These are phyloP conservation scores for Dalbergia cochinchinensis DNA, from an alignment of 306 rosid species.

Conservation along the genomic window DNA sequence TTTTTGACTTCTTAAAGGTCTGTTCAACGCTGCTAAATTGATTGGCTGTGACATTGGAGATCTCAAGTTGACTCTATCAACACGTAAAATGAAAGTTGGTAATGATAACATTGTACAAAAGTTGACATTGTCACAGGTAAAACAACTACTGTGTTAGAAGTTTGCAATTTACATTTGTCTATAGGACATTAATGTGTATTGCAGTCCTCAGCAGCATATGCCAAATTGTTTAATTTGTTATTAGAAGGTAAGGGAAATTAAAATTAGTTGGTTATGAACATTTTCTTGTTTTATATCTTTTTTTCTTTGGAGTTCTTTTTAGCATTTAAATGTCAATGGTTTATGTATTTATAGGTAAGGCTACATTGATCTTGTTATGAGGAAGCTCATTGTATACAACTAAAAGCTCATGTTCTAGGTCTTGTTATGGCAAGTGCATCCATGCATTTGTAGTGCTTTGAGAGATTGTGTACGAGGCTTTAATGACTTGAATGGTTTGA, in stretches of 20 bases:
- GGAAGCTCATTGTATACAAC: constrained; percentile 27
- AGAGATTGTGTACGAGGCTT: constrained; percentile 9
- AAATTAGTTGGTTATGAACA: constrained; percentile 20
- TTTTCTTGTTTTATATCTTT: neutral
- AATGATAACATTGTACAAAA: constrained; percentile 91
- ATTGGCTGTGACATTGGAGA: constrained; percentile 83
- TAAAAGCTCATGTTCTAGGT: constrained; percentile 33
- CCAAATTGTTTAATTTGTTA: constrained; percentile 9
- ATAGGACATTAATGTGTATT: constrained; percentile 10
- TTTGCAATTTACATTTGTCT: constrained; percentile 25
- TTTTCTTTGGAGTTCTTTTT: constrained; percentile 22
- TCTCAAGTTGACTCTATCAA: constrained; percentile 79
- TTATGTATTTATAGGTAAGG: neutral
- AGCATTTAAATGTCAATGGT: constrained; percentile 20
- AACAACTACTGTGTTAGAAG: constrained; percentile 37
- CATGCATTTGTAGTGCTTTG: constrained; percentile 8
- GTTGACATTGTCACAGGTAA: constrained; percentile 88
- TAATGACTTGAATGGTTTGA: constrained; percentile 1
- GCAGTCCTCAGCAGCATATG: constrained; percentile 16
- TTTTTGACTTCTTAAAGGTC: constrained; percentile 62
- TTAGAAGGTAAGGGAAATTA: constrained; percentile 17
- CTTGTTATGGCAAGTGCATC: constrained; percentile 18
- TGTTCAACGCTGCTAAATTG: constrained; percentile 71
- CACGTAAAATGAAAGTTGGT: constrained; percentile 93
- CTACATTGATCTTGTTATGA: neutral